Conservation (phyloP, 352 stramenopile species). For the Pythium phragmiticola region DNA sequence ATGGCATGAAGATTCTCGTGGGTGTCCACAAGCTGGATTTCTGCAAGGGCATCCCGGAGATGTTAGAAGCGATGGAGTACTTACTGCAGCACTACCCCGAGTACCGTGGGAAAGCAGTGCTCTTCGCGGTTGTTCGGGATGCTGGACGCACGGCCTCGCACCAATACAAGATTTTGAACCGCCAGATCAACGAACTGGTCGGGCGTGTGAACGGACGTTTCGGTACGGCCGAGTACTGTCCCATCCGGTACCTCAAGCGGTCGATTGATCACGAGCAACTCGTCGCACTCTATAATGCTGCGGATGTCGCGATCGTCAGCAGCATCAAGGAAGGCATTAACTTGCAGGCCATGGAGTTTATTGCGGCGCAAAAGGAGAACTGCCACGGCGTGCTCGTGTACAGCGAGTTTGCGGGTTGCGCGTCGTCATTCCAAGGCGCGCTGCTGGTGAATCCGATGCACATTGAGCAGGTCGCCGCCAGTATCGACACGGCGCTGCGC, state of each 20-base stretch:
- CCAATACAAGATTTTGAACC: slow-evolving; percentile 82
- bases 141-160: slow-evolving; percentile 55
- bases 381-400: slow-evolving; percentile 89
- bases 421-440: slow-evolving; percentile 86
- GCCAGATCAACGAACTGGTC: slow-evolving; percentile 89
- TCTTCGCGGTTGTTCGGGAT: slow-evolving; percentile 92
- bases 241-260: slow-evolving; percentile 87
- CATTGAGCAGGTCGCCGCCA: slow-evolving; percentile 84
- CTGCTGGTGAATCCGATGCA: slow-evolving; percentile 89
- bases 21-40: slow-evolving; percentile 80
- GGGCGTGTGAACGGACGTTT: slow-evolving; percentile 87
- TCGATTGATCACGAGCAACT: slow-evolving; percentile 86
- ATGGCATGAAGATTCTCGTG: slow-evolving; percentile 78
- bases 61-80: slow-evolving; percentile 89
- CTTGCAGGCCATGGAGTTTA: slow-evolving; percentile 90
- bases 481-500: slow-evolving; percentile 77
- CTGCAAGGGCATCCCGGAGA: slow-evolving; percentile 87
- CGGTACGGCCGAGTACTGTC: slow-evolving; percentile 85
- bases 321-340: slow-evolving; percentile 92
- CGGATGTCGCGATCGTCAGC: slow-evolving; percentile 87
- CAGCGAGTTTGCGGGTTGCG: slow-evolving; percentile 90
- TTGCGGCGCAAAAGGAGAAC: slow-evolving; percentile 78
- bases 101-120: slow-evolving; percentile 92
- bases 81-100: slow-evolving; percentile 87
- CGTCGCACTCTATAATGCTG: slow-evolving; percentile 87